Base-by-base conservation (phyloP, 306 rosid species). In the Alnus glutinosa region DNA sequence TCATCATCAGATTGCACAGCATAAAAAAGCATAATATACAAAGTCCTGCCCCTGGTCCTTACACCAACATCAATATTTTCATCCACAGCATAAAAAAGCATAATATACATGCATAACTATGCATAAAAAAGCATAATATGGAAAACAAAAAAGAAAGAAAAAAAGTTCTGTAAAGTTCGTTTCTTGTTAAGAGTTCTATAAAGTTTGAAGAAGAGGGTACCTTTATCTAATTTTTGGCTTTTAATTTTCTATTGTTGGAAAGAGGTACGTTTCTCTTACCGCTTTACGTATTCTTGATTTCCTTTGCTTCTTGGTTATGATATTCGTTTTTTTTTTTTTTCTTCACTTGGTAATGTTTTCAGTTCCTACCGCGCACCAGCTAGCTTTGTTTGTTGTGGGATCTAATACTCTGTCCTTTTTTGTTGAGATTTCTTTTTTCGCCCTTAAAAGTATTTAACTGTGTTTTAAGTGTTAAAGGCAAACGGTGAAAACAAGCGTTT, bases 351-450 rank as follows among this genome's bases (percentile, higher is more conserved):
- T 63, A 55, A 46, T 70, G 15, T 48, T 70, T 76, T 76, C 19
- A 7, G 37, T 71, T 13, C 37, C 64, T 54, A 66, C 61, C 18
- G 52, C 28, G 79, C 42, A 80, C 59, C 23, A 34, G 68, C 49
- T n/a, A 72, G 76, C 70, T 75, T 81, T 48, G 49, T 37, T 71
- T 10, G 37, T 23, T n/a, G 32, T 9, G 32, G 51, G 16, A 68
- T 68, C 51, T 32, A 71, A 13, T 13, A 32, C 52, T 59, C 19
- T 37, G 52, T 78, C 49, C 12, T 4, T 18, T 57, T 46, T 50
- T 64, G 54, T 73, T 71, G 70, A 80, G 72, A 28, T 68, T 37
- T n/a, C 42, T 15, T 59, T 37, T 42, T 67, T 68, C 9, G n/a
- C n/a, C n/a, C n/a, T n/a, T n/a, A n/a, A n/a, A n/a, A n/a, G n/a